phyloP scores from a whole-genome alignment of 176 grass and related monocot genomes.

The Juncus effusus region DNA sequence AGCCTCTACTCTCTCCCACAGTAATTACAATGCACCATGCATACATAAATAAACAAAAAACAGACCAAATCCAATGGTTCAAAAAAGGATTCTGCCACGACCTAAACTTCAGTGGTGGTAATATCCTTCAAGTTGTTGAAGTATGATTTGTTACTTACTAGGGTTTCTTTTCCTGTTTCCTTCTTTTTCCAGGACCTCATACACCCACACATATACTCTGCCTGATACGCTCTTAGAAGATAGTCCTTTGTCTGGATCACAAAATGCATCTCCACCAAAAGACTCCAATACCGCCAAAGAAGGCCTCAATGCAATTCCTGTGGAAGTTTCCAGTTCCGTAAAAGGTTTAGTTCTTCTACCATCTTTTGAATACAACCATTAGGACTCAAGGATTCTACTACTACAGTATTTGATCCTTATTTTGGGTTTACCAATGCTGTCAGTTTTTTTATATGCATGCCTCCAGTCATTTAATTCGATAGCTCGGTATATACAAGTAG shows the following conservation, averaged over 20 bases:
- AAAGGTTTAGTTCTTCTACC: not conserved
- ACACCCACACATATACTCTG: not conserved
- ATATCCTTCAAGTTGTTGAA: not conserved
- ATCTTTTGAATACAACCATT: not conserved
- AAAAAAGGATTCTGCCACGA: not conserved
- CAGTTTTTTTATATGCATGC: not conserved
- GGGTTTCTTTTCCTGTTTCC: not conserved
- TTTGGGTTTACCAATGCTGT: not conserved
- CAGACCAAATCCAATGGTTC: not conserved
- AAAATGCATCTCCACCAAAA: constrained; percentile 12
- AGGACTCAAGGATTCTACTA: not conserved
- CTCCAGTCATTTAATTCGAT: not conserved
- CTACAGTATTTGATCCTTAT: not conserved
- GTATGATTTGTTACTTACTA: constrained; percentile 8
- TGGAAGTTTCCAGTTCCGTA: not conserved
- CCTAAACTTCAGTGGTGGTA: not conserved
- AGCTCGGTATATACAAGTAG: no score
- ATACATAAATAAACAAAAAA: not conserved
- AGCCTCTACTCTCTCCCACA: no score
- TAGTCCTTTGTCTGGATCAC: constrained; percentile 12
- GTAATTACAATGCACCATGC: no score
- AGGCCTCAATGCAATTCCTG: not conserved
- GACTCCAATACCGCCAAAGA: not conserved
- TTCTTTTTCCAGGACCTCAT: constrained; percentile 12
- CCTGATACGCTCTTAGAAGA: constrained; percentile 2